Evolutionary conservation across 495 filamentous ascomycete genomes (phyloP).

Genomic region (Penicillium argentinense): DNA sequence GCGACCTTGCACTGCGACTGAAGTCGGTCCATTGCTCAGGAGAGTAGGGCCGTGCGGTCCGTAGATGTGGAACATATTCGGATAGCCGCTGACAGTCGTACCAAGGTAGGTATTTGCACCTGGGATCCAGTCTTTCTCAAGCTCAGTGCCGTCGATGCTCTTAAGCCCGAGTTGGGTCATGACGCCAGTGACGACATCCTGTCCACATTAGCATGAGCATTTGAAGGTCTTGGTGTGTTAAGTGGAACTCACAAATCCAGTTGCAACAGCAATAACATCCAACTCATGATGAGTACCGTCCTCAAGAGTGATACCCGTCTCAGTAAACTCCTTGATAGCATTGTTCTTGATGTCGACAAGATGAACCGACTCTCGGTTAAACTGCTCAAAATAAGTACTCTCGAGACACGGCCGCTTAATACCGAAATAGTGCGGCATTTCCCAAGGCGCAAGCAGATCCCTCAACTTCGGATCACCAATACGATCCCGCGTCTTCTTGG

Average conservation of each 20-base stretch:
- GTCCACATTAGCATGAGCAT: no score
- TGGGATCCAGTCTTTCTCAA: constrained; percentile 48
- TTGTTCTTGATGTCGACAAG: constrained; percentile 51
- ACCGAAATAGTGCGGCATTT: constrained; percentile 41
- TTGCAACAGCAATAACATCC: constrained; percentile 54
- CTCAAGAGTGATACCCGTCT: constrained; percentile 39
- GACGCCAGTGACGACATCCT: constrained; percentile 45
- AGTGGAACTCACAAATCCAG: no score
- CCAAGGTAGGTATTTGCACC: constrained; percentile 53
- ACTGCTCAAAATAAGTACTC: constrained; percentile 55
- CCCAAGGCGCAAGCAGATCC: constrained; percentile 53
- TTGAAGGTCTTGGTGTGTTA: no score
- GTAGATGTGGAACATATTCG: constrained; percentile 55
- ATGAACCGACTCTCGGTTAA: constrained; percentile 55
- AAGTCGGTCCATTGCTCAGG: constrained; percentile 51
- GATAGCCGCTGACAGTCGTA: constrained; percentile 46
- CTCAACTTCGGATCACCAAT: constrained; percentile 47
- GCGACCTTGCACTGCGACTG: constrained; percentile 48
- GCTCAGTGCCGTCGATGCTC: constrained; percentile 38
- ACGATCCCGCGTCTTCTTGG: constrained; percentile 46
- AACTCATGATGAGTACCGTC: constrained; percentile 44
- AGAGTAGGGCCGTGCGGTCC: constrained; percentile 48
- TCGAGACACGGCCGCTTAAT: constrained; percentile 39
- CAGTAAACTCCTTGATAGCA: constrained; percentile 44
- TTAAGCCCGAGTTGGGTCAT: constrained; percentile 50